Conservation (phyloP, 2,329 filamentous ascomycete species). For the Trichoderma endophyticum region DNA sequence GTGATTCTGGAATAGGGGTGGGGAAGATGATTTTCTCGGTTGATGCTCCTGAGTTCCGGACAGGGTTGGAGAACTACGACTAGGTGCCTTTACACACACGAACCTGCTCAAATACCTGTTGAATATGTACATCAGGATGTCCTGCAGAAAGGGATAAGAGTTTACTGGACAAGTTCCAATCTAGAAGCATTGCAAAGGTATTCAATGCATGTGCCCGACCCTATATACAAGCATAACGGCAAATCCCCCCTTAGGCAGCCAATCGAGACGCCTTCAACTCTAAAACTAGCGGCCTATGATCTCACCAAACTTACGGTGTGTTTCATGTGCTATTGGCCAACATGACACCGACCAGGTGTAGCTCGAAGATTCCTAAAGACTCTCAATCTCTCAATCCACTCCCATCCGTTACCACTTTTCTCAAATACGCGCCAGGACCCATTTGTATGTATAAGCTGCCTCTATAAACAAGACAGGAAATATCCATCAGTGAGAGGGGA, state of each 20-base stretch:
- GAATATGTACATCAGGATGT: not conserved
- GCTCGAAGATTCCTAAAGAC: not conserved
- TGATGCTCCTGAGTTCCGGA: conserved; percentile 1
- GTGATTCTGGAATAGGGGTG: not conserved
- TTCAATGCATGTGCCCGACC: not conserved
- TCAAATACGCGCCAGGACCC: not conserved
- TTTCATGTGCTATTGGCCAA: not conserved
- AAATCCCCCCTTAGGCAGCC: not conserved
- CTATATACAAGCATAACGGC: not conserved
- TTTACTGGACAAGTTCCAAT: not conserved
- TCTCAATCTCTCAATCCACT: not conserved
- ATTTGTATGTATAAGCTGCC: not conserved
- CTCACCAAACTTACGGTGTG: conserved; percentile 4
- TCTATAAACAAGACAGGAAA: not conserved
- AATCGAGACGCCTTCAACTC: not conserved
- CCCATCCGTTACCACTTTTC: not conserved
- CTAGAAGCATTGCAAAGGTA: not conserved
- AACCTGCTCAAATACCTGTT: not conserved
- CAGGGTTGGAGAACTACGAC: not conserved
- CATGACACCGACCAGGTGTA: not conserved
- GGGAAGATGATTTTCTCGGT: not conserved
- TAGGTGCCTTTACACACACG: not conserved
- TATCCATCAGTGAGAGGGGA: not conserved
- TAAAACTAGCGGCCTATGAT: not conserved
- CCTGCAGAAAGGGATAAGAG: not conserved